phyloP scores from a whole-genome alignment of 2,329 filamentous ascomycete genomes.

The Coniochaeta pulveracea region DNA sequence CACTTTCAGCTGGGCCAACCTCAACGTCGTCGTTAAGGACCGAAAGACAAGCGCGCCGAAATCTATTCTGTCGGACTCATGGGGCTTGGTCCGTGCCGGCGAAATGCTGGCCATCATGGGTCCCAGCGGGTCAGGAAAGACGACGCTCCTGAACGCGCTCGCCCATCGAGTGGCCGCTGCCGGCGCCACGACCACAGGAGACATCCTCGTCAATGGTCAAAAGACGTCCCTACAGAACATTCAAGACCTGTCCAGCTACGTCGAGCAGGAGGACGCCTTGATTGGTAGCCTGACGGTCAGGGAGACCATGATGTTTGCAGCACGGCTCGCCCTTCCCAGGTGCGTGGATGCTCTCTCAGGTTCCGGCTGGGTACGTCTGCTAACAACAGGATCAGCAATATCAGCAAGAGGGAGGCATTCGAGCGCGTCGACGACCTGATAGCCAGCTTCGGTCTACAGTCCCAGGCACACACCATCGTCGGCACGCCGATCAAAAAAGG shows the following conservation, averaged over 20 bases:
- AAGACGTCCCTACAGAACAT: conserved; percentile 42
- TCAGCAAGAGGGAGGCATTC: conserved; percentile 42
- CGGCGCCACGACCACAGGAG: conserved; percentile 40
- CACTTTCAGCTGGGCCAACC: conserved; percentile 1
- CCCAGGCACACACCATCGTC: conserved; percentile 60
- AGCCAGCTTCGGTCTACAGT: conserved; percentile 59
- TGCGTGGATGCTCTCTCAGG: not conserved
- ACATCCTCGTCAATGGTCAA: conserved; percentile 52
- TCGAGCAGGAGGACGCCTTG: conserved; percentile 80
- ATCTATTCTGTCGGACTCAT: conserved; percentile 51
- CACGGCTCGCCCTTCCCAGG: conserved; percentile 40
- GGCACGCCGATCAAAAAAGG: conserved; percentile 77
- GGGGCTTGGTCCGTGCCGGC: conserved; percentile 48
- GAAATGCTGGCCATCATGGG: conserved; percentile 76
- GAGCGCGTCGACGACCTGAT: conserved; percentile 56
- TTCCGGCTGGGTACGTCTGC: not conserved
- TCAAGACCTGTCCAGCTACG: conserved; percentile 59
- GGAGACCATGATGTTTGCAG: conserved; percentile 71
- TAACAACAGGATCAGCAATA: conserved; percentile 28
- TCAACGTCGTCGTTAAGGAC: conserved; percentile 65
- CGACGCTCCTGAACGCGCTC: conserved; percentile 71
- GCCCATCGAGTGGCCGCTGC: conserved; percentile 40
- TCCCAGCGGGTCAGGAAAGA: conserved; percentile 64
- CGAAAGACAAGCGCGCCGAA: conserved; percentile 53
- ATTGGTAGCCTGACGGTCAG: conserved; percentile 70